phyloP scores from a whole-genome alignment of 768 basidiomycete genomes.

The Rickenella mellea region DNA sequence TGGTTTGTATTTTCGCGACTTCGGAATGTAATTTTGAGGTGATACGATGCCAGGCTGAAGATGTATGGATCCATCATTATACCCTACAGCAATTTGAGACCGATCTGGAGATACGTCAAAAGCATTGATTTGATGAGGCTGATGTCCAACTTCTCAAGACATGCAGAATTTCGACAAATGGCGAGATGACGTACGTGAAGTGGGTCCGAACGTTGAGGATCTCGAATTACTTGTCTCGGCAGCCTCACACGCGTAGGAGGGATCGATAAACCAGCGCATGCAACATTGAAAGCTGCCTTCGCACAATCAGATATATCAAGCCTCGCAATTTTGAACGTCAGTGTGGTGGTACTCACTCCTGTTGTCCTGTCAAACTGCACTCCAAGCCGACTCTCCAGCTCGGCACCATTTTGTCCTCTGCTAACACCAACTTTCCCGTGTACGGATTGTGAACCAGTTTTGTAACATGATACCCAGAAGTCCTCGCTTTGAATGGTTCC shows the following conservation, averaged over 20 bases:
- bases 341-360: constrained; percentile 22
- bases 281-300: constrained; percentile 30
- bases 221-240: constrained; percentile 43
- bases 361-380: constrained; percentile 32
- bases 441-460: constrained; percentile 37
- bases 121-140: constrained; percentile 49
- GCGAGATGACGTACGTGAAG: constrained; percentile 12
- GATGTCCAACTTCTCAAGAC: too few species aligned
- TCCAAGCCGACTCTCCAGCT: constrained; percentile 36
- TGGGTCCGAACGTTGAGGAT: constrained; percentile 33
- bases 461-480: constrained; percentile 73
- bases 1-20: constrained; percentile 21
- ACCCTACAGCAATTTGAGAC: constrained; percentile 49
- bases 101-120: constrained; percentile 55
- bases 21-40: too few species aligned
- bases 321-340: not conserved
- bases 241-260: constrained; percentile 35
- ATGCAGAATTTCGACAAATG: not conserved
- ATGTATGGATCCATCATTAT: too few species aligned
- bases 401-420: constrained; percentile 40
- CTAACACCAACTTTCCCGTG: constrained; percentile 54
- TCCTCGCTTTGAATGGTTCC: constrained; percentile 48
- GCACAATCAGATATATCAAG: not conserved
- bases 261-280: constrained; percentile 40
- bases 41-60: too few species aligned